A percentile compares a stretch with the other conserved stretches of the same genome.
Evolutionary conservation across 2,329 filamentous ascomycete genomes (phyloP).

Genomic region (Penicillium sp.): DNA sequence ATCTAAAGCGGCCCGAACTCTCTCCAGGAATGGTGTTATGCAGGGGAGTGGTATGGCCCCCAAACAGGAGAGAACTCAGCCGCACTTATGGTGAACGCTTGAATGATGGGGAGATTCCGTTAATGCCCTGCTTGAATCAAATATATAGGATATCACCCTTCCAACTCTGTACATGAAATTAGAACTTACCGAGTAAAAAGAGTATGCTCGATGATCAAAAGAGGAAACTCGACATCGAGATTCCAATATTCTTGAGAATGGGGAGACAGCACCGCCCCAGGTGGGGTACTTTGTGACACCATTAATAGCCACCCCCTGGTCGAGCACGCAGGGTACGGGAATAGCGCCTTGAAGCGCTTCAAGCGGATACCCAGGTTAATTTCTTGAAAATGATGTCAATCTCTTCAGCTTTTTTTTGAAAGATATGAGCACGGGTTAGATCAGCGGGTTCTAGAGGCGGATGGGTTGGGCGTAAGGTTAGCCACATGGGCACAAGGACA

Average conservation of each 20-base stretch:
- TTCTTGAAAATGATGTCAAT: not conserved
- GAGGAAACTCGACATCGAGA: not conserved
- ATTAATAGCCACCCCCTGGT: not conserved
- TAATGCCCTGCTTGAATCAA: not conserved
- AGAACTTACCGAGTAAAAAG: not conserved
- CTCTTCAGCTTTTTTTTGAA: not conserved
- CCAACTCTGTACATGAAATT: no score
- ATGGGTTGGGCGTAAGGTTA: no score
- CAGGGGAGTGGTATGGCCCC: not conserved
- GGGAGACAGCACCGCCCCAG: not conserved
- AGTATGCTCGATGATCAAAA: not conserved
- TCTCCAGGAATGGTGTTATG: not conserved
- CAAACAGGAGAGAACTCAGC: not conserved
- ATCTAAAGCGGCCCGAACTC: no score
- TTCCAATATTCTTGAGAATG: not conserved
- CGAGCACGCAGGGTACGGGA: not conserved
- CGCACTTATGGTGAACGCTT: not conserved
- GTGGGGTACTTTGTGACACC: not conserved
- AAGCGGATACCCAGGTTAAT: not conserved
- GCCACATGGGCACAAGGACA: no score
- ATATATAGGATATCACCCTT: not conserved
- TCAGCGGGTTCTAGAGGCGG: no score
- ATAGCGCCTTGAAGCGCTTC: not conserved
- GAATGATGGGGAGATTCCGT: not conserved
- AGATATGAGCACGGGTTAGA: not conserved